phyloP scores from a whole-genome alignment of 192 early-diverging fungal genomes.

The Oehlia diaphana region DNA sequence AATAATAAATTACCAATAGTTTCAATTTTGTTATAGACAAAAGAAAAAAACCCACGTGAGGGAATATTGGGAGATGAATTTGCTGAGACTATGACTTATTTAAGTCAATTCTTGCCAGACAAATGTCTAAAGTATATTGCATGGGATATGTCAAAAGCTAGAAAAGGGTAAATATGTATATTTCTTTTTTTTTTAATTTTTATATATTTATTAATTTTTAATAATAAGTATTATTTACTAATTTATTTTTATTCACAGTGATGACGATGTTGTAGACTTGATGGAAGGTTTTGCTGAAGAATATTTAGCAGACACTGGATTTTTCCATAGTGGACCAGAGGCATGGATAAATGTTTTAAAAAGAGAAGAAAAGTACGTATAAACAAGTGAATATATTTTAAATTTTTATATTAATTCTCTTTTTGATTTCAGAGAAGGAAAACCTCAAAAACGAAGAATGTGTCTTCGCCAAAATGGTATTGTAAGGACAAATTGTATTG shows the following conservation, averaged over 20 bases:
- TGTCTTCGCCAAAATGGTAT: slow-evolving; percentile 75
- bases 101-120: slow-evolving; percentile 87
- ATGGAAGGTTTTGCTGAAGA: slow-evolving; percentile 89
- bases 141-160: slow-evolving; percentile 98
- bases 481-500: slow-evolving; percentile 95
- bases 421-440: neutral
- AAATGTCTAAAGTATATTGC: slow-evolving; percentile 86
- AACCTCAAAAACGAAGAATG: slow-evolving; percentile 32
- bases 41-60: slow-evolving; percentile 89
- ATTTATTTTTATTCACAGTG: neutral
- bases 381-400: neutral
- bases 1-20: neutral
- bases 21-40: slow-evolving; percentile 49
- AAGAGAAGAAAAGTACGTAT: slow-evolving; percentile 28
- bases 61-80: slow-evolving; percentile 86
- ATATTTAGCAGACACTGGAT: slow-evolving; percentile 80
- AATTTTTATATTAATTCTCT: neutral
- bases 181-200: neutral
- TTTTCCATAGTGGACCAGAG: slow-evolving; percentile 90
- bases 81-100: slow-evolving; percentile 73
- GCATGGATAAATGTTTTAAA: slow-evolving; percentile 37
- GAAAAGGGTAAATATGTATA: slow-evolving; percentile 63
- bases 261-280: slow-evolving; percentile 86
- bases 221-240: neutral
- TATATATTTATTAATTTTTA: neutral